These are phyloP conservation scores for Cladochytrium tenue DNA, from an alignment of 371 early-diverging fungal species.

Conservation along the genomic window DNA sequence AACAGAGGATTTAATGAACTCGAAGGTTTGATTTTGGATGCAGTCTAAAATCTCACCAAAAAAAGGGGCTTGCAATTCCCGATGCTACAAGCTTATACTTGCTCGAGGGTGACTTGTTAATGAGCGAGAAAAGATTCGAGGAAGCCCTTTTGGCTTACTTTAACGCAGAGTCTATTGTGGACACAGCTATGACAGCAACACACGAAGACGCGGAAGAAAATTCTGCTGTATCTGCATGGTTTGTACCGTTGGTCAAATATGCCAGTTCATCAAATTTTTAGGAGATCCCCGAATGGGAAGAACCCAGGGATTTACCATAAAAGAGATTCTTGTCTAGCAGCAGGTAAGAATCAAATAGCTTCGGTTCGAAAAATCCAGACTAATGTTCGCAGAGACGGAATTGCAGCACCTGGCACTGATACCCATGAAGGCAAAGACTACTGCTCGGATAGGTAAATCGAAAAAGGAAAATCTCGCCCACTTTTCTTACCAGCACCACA, in stretches of 20 bases:
- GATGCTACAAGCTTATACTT: conserved; percentile 7
- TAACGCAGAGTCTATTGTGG: conserved; percentile 46
- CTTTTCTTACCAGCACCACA: neutral
- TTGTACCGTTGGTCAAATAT: too few species aligned
- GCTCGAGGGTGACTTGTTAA: conserved; percentile 47
- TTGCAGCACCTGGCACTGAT: conserved; percentile 15
- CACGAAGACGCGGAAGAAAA: too few species aligned
- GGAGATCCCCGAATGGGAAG: too few species aligned
- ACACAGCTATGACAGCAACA: conserved; percentile 54
- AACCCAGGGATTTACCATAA: too few species aligned
- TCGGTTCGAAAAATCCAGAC: too few species aligned
- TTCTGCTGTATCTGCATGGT: too few species aligned
- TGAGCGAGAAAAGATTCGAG: conserved; percentile 36
- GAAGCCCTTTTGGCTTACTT: conserved; percentile 48
- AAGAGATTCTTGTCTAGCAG: too few species aligned
- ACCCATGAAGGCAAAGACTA: conserved; percentile 23
- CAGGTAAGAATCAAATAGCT: too few species aligned
- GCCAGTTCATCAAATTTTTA: too few species aligned
- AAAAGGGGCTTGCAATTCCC: neutral
- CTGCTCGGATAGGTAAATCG: conserved; percentile 26
- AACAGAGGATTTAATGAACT: conserved; percentile 2
- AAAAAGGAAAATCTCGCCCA: neutral
- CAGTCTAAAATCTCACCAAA: neutral
- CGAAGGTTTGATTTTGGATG: neutral
- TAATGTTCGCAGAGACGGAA: too few species aligned